phyloP scores from a whole-genome alignment of 306 rosid species.

The Cicer yamashitae region DNA sequence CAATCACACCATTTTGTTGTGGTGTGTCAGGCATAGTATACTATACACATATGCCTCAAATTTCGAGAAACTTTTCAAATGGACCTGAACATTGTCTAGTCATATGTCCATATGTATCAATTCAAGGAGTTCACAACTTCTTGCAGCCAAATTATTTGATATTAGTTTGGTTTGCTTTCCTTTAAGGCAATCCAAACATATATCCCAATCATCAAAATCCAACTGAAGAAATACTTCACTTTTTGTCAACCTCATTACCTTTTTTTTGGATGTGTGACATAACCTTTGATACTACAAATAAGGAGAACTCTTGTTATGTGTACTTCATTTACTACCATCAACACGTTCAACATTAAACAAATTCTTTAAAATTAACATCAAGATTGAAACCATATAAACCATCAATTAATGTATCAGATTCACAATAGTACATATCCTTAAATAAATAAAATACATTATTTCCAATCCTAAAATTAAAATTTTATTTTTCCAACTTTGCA shows the following conservation, averaged over 20 bases:
- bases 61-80: neutral
- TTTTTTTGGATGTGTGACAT: neutral
- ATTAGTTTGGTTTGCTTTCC: neutral
- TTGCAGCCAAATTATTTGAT: neutral
- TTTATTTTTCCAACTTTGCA: no score
- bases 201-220: neutral
- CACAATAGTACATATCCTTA: neutral
- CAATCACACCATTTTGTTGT: neutral
- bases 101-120: neutral
- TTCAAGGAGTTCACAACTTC: neutral
- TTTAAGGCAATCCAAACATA: neutral
- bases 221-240: neutral
- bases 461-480: no score
- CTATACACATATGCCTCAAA: neutral
- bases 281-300: neutral
- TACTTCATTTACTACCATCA: neutral
- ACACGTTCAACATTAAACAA: neutral
- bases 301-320: neutral
- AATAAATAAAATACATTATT: no score
- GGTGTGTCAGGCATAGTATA: neutral
- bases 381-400: neutral
- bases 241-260: neutral
- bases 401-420: neutral
- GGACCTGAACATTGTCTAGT: neutral
- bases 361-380: neutral